Base-by-base conservation (phyloP, 2,329 filamentous ascomycete genomes). In the Aureobasidium sp. region DNA sequence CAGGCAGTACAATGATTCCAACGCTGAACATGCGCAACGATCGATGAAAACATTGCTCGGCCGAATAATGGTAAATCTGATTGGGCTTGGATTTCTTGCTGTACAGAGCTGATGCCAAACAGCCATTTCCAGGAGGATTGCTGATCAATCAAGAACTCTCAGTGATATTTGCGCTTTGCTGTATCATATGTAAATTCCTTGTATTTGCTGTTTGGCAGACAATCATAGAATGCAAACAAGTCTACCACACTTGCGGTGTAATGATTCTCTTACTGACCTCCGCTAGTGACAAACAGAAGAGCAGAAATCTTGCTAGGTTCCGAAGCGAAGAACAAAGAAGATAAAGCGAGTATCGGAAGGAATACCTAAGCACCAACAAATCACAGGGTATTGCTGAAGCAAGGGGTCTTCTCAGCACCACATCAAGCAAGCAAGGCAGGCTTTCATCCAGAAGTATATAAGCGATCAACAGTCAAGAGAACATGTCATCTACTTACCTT, bases 1-100 rank as follows among this genome's bases (percentile, higher is more conserved):
- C 10, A n/a, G 2, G 9, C 26, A 17, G 6, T 3, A 2, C 9
- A 17, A 5, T 2, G 9, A 2, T 8, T 5, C 1, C n/a, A 8
- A 12, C 13, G 2, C 2, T 7, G 5, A 20, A 12, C 26, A 26
- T 39, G 48, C 34, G n/a, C 32, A 52, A 26, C 10, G 9, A 7
- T 20, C n/a, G 32, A 9, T 20, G 3, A n/a, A 20, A 13, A 13
- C 34, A 37, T 15, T 37, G 34, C 34, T 37, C 15, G 34, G 13
- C 20, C 37, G 34, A 17, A 13, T 15, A 9, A 1, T 29, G 6
- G 7, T 15, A 15, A 9, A 10, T 9, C 20, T 10, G 17, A 5
- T n/a, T 8, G 9, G 10, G 29, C n/a, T 17, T 37, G 34, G 34
- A 34, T 12, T 34, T 50, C 9, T 13, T n/a, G 17, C 17, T 13